Conservation (phyloP, 2,329 filamentous ascomycete genomes). For the Colletotrichum abscissum region DNA sequence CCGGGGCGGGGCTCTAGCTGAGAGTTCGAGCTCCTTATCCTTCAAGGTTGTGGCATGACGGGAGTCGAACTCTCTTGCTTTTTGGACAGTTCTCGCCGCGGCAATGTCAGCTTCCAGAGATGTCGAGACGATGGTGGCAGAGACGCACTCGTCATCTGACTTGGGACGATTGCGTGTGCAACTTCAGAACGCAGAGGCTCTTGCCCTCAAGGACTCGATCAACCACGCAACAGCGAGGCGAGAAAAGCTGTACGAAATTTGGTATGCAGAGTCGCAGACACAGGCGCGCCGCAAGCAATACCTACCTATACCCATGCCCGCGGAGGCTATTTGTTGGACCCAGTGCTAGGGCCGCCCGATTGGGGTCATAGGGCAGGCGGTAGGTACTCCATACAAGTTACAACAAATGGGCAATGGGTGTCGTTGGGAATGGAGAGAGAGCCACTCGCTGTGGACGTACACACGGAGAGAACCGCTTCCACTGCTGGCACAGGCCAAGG, state of each 20-base stretch:
- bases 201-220: background rate
- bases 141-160: slow-evolving; percentile 22
- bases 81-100: background rate
- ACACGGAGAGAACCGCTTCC: slow-evolving; percentile 23
- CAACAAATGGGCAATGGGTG: slow-evolving; percentile 7
- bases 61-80: background rate
- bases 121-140: background rate
- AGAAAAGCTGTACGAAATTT: background rate
- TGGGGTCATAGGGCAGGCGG: slow-evolving; percentile 25
- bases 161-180: slow-evolving; percentile 32
- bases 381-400: background rate
- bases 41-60: slow-evolving; percentile 20
- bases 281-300: slow-evolving; percentile 2
- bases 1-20: slow-evolving; percentile 10
- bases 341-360: slow-evolving; percentile 18
- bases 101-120: background rate
- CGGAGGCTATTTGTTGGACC: slow-evolving; percentile 32
- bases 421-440: slow-evolving; percentile 21
- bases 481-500: slow-evolving; percentile 13
- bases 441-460: slow-evolving; percentile 13
- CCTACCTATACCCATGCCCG: slow-evolving; percentile 10
- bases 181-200: slow-evolving; percentile 11
- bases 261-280: background rate
- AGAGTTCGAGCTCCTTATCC: slow-evolving; percentile 11
- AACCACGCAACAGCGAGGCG: background rate